Evolutionary conservation across 108 stramenopile species (phyloP), one percentile per base, ranked within the genome.

Genomic region (Nitzschia palea): DNA sequence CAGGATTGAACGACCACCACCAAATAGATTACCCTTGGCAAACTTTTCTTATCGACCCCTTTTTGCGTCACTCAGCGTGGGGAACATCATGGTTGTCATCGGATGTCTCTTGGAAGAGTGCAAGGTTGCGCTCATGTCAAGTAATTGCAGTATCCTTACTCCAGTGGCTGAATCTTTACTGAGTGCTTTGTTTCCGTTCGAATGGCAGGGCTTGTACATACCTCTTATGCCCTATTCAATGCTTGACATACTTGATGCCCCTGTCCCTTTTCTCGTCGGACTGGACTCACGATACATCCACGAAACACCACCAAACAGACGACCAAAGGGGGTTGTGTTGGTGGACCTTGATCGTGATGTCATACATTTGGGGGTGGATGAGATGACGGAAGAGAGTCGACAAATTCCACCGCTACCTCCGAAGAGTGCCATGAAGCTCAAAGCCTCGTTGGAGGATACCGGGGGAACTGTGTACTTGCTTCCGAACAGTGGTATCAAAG

Each of bases 211-310:
- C 26, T 56, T 79, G 4, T 83, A 79, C 51, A 67, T 79, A 52
- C 95, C 95, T 0, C 44, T 95, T 23, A 79, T 93, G 82, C 95
- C 95, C 23, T 65, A 75, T 59, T 62, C 74, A 36, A 86, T 96
- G 91, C 50, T 79, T 57, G 92, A 93, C 43, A 73, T 96, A 15
- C 59, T 94, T 20, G 93, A 90, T 54, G 95, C 95, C 2, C 95
- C 95, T 18, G 87, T 93, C n/a, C 95, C 95, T 1, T 93, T 90
- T 66, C 58, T 96, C 2, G 82, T 96, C 15, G 95, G 95, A 10
- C 44, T 96, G 42, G 68, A 88, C 59, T 58, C 73, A 14, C 51
- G 72, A 20, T 92, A 91, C 66, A 73, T 95, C 4, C 27, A 20
- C 3, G 62, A 82, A 30, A 69, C 69, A 5, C 48, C 56, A 12